Percentiles rank a stretch among this genome's conserved stretches.
phyloP scores from a whole-genome alignment of 768 basidiomycete genomes.

The Clavaria fumosa region DNA sequence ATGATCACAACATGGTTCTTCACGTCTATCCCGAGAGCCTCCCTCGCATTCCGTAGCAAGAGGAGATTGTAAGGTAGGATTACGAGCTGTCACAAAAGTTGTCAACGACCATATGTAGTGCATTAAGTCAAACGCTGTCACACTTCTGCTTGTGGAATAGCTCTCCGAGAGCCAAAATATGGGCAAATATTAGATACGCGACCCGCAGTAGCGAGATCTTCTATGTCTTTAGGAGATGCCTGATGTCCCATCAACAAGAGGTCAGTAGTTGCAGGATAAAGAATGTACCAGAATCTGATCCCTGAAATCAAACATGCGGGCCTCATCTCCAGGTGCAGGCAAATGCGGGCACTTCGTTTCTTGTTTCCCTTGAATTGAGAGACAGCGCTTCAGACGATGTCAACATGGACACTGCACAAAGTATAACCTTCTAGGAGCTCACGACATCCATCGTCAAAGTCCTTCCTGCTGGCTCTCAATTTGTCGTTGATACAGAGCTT shows the following conservation, averaged over 20 bases:
- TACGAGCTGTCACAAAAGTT: conserved; percentile 41
- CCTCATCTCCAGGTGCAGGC: conserved; percentile 54
- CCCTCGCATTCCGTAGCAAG: conserved; percentile 66
- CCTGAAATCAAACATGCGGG: conserved; percentile 61
- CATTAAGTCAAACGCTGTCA: conserved; percentile 9
- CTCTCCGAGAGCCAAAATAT: conserved; percentile 81
- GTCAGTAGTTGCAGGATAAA: not conserved
- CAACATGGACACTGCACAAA: no score
- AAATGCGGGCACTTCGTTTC: conserved; percentile 63
- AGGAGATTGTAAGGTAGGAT: conserved; percentile 89
- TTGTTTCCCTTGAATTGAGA: conserved; percentile 38
- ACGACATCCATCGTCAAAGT: conserved; percentile 80
- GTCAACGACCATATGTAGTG: not conserved
- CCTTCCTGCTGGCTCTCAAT: conserved; percentile 41
- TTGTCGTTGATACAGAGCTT: conserved; percentile 88
- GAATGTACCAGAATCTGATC: conserved; percentile 66
- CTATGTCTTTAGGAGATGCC: conserved; percentile 88
- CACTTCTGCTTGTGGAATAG: conserved; percentile 86
- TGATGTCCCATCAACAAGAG: conserved; percentile 16
- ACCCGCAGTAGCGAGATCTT: conserved; percentile 72
- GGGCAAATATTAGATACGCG: conserved; percentile 61
- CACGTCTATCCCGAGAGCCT: conserved; percentile 76
- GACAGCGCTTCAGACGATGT: no score
- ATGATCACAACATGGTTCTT: conserved; percentile 77
- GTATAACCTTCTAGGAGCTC: conserved; percentile 61